A percentile compares a stretch with the other conserved stretches of the same genome.
Conservation (phyloP, 1,284 basidiomycete species). For the Cryptococcus hybrid region DNA sequence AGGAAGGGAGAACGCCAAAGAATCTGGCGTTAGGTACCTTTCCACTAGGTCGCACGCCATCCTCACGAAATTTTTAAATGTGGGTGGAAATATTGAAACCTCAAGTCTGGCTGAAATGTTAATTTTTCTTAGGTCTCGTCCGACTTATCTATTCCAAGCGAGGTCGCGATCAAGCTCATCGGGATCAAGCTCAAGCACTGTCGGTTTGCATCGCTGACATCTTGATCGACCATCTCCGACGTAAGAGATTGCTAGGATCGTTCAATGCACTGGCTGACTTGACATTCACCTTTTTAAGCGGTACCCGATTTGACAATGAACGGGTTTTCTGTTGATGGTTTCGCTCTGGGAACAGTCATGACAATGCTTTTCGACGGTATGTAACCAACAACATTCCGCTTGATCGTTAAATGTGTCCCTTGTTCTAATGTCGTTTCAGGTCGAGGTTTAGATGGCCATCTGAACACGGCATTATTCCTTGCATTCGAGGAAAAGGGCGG, state of each 20-base stretch:
- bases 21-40: constrained; percentile 60
- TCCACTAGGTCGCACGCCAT: constrained; percentile 74
- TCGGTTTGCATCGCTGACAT: constrained; percentile 69
- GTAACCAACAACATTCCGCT: constrained; percentile 19
- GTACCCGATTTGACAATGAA: not conserved
- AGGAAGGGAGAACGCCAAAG: constrained; percentile 45
- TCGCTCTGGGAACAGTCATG: constrained; percentile 70
- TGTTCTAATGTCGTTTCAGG: constrained; percentile 54
- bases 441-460: constrained; percentile 65
- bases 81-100: constrained; percentile 43
- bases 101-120: not conserved
- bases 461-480: constrained; percentile 78
- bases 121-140: constrained; percentile 63
- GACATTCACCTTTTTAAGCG: not conserved
- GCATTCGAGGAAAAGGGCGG: constrained; percentile 74
- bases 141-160: constrained; percentile 79
- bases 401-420: not conserved
- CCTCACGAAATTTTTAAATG: constrained; percentile 86
- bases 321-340: constrained; percentile 56
- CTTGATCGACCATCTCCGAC: constrained; percentile 67
- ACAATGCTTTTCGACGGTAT: constrained; percentile 80
- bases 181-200: constrained; percentile 70
- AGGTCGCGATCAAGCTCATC: constrained; percentile 70
- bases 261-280: not conserved
- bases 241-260: not conserved